These are phyloP conservation scores for Hyaloscypha finlandica DNA, from an alignment of 495 filamentous ascomycete genomes.

Conservation along the genomic window DNA sequence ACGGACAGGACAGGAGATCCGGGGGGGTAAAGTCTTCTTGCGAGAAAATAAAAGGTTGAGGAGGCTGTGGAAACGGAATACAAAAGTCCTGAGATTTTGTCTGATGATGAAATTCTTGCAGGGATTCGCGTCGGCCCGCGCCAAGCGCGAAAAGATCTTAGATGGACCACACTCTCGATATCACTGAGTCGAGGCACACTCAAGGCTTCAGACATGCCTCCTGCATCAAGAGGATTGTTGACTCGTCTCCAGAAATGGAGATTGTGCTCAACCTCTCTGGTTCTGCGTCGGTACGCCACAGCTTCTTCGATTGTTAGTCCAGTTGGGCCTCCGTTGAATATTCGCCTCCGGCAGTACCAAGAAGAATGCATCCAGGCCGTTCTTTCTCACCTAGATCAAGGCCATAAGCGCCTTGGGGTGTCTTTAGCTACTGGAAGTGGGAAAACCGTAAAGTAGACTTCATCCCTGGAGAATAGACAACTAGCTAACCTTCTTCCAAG, in stretches of 20 bases:
- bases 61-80: neutral
- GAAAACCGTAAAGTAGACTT: constrained; percentile 68
- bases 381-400: constrained; percentile 65
- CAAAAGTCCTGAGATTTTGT: neutral
- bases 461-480: neutral
- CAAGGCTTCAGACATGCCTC: constrained; percentile 27
- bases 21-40: neutral
- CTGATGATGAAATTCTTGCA: neutral
- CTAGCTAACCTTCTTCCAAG: constrained; percentile 39
- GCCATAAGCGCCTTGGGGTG: constrained; percentile 80
- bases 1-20: neutral
- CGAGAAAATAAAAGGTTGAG: neutral
- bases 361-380: constrained; percentile 92
- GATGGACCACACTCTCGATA: neutral
- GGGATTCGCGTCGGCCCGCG: constrained; percentile 23
- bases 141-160: constrained; percentile 8
- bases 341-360: constrained; percentile 74
- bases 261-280: neutral
- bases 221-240: constrained; percentile 33
- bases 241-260: constrained; percentile 19
- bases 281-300: constrained; percentile 18
- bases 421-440: constrained; percentile 91
- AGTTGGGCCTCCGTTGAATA: constrained; percentile 24
- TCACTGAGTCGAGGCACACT: neutral
- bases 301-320: constrained; percentile 4